A percentile compares a stretch with the other conserved stretches of the same genome.
Conservation (phyloP, 1,284 basidiomycete species). For the Laetiporus sulphureus region DNA sequence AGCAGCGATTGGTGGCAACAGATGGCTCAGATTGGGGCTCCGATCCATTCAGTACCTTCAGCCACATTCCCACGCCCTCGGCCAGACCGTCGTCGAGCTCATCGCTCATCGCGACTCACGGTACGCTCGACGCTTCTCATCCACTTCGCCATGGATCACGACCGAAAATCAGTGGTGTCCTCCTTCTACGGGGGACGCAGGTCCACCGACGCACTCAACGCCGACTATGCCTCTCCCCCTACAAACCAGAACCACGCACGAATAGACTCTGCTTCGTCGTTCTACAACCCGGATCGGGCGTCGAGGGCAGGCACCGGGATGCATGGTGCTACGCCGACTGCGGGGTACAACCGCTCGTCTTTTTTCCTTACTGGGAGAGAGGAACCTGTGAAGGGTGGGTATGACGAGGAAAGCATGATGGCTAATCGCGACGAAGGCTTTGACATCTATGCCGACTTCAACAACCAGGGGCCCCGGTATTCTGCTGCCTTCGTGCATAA, state of each 20-base stretch:
- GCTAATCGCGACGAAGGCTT: conserved; percentile 48
- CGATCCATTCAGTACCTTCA: no score
- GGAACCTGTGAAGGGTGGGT: conserved; percentile 69
- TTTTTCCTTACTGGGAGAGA: conserved; percentile 59
- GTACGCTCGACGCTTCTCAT: background rate
- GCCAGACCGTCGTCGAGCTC: no score
- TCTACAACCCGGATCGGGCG: conserved; percentile 33
- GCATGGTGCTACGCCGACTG: conserved; percentile 33
- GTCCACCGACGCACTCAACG: conserved; percentile 54
- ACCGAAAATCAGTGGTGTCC: conserved; percentile 68
- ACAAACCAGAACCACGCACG: conserved; percentile 31
- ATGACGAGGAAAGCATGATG: conserved; percentile 47
- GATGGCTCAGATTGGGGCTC: no score
- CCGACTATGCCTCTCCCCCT: conserved; percentile 39
- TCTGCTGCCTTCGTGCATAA: conserved; percentile 44
- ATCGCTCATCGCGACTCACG: no score
- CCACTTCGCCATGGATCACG: conserved; percentile 37
- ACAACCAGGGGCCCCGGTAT: conserved; percentile 80
- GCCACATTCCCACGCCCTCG: no score
- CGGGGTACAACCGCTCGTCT: conserved; percentile 65
- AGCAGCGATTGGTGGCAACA: no score
- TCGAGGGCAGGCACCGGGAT: conserved; percentile 39
- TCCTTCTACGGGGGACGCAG: conserved; percentile 68
- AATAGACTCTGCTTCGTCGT: conserved; percentile 66
- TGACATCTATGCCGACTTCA: conserved; percentile 89